Percentiles rank a stretch among this genome's conserved stretches.
Evolutionary conservation across 257 asterid genomes (phyloP).

Genomic region (Solanum dulcamara): DNA sequence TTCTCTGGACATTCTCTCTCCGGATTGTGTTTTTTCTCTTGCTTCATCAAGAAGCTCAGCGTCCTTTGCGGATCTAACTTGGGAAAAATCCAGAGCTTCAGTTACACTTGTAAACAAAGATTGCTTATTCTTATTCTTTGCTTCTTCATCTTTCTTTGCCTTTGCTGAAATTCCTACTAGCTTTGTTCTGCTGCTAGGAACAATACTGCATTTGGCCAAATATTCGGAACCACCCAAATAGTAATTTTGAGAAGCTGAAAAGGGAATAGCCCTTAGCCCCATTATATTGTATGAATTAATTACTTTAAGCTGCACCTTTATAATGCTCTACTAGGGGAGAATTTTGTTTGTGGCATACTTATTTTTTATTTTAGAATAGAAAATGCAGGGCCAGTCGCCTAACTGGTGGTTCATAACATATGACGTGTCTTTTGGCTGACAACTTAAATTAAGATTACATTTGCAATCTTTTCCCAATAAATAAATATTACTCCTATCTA

Average conservation of each 20-base stretch:
- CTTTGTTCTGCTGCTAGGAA: slow-evolving; percentile 6
- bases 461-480: background rate
- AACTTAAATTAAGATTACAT: background rate
- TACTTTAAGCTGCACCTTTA: background rate
- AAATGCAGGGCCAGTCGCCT: background rate
- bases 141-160: slow-evolving; percentile 23
- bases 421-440: slow-evolving; percentile 51
- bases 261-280: slow-evolving; percentile 46
- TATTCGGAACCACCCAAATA: slow-evolving; percentile 6
- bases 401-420: slow-evolving; percentile 29
- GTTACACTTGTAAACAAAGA: slow-evolving; percentile 51
- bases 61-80: slow-evolving; percentile 66
- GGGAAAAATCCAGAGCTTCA: slow-evolving; percentile 81
- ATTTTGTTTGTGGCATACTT: background rate
- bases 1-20: slow-evolving; percentile 62
- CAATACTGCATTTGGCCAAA: background rate
- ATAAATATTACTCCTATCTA: background rate
- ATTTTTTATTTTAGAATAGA: background rate
- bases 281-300: background rate
- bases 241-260: slow-evolving; percentile 38
- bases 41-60: slow-evolving; percentile 79
- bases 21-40: slow-evolving; percentile 50
- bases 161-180: slow-evolving; percentile 26
- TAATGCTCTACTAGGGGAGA: background rate
- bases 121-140: slow-evolving; percentile 30